These are phyloP conservation scores for Vigna unguiculata DNA, from an alignment of 306 rosid species.

Conservation along the genomic window DNA sequence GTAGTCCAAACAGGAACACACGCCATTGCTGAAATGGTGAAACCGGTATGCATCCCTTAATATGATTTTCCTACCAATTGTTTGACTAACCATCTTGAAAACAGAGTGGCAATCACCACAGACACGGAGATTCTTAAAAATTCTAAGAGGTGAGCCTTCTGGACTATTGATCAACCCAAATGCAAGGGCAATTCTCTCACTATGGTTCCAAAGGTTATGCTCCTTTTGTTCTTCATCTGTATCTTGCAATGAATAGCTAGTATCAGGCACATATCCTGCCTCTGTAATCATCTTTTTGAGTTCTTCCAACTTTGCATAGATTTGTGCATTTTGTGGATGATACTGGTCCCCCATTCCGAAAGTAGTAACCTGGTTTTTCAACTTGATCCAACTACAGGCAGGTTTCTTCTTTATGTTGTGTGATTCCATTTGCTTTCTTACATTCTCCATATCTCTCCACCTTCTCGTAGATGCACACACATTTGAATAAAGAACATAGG, in stretches of 20 bases:
- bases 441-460: constrained; percentile 87
- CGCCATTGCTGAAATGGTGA: constrained; percentile 85
- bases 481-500: constrained; percentile 89
- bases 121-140: constrained; percentile 92
- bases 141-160: constrained; percentile 65
- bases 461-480: constrained; percentile 76
- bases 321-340: constrained; percentile 62
- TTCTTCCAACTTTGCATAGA: constrained; percentile 69
- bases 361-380: constrained; percentile 65
- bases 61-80: constrained; percentile 67
- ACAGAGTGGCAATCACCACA: constrained; percentile 97
- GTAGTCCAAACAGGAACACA: constrained; percentile 86
- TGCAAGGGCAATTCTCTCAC: constrained; percentile 93
- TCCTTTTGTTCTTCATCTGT: constrained; percentile 93
- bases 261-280: constrained; percentile 86
- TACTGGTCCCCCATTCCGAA: constrained; percentile 85
- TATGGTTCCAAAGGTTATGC: constrained; percentile 94
- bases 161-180: constrained; percentile 76
- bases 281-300: constrained; percentile 71
- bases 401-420: constrained; percentile 77
- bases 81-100: constrained; percentile 72
- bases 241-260: constrained; percentile 83
- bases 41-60: constrained; percentile 85
- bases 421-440: constrained; percentile 74
- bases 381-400: constrained; percentile 92